Evolutionary conservation across 2,329 filamentous ascomycete species (phyloP).

Genomic region (Alternaria alternata): DNA sequence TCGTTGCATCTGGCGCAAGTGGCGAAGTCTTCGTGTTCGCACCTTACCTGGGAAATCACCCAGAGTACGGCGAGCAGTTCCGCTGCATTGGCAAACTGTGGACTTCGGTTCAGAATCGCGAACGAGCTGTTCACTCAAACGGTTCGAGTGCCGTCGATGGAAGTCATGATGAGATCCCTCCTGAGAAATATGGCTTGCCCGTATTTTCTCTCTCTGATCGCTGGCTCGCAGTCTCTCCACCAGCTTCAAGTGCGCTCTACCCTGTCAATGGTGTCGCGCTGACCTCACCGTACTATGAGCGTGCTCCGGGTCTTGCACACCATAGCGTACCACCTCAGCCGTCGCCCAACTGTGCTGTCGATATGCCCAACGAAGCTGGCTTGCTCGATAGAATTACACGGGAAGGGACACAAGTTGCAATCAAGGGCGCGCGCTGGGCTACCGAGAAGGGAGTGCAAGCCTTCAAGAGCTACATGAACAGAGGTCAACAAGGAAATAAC

Average conservation of each 20-base stretch:
- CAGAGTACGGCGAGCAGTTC: constrained; percentile 53
- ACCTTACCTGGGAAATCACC: constrained; percentile 38
- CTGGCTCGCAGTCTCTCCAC: constrained; percentile 81
- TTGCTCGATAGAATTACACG: constrained; percentile 79
- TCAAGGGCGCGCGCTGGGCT: constrained; percentile 77
- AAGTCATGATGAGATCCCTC: constrained; percentile 42
- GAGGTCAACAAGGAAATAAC: constrained; percentile 37
- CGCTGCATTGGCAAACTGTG: constrained; percentile 87
- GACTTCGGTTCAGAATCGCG: constrained; percentile 76
- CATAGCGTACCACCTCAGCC: constrained; percentile 75
- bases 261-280: constrained; percentile 73
- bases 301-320: constrained; percentile 63
- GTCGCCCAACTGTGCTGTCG: constrained; percentile 70
- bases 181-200: constrained; percentile 63
- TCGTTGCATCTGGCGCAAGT: constrained; percentile 80
- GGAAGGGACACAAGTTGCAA: constrained; percentile 79
- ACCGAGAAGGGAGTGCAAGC: constrained; percentile 79
- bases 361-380: constrained; percentile 75
- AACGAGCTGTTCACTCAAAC: constrained; percentile 44
- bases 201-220: constrained; percentile 74
- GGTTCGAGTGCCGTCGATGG: constrained; percentile 48
- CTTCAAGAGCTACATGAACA: constrained; percentile 83
- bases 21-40: constrained; percentile 85
- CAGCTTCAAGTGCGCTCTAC: constrained; percentile 73
- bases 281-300: constrained; percentile 59